Evolutionary conservation across 768 basidiomycete genomes (phyloP), one percentile per base, ranked within the genome.

Genomic region (Hydnomerulius pinastri): DNA sequence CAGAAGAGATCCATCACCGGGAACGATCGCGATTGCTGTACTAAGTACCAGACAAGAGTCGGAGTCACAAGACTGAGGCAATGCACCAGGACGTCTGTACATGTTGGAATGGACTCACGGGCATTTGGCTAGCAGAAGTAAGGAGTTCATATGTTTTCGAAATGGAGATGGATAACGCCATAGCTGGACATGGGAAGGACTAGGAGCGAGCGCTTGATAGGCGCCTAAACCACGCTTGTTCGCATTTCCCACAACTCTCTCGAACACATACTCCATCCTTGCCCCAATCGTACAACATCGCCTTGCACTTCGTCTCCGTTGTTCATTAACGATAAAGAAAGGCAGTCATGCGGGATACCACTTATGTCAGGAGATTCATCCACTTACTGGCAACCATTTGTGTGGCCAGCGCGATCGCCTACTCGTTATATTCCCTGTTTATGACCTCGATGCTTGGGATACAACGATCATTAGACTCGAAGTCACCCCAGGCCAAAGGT

Each of bases 11-110:
- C 76, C 60, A 44, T 77, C 74, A 1, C 85, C 85, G 15, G 86
- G 85, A 28, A 87, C 64, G 47, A 88, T 75, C 64, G 87, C 86
- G 17, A 86, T 63, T 1, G 85, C 79, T 42, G 61, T 46, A 33
- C 66, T 67, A n/a, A n/a, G n/a, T n/a, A n/a, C n/a, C n/a, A n/a
- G n/a, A n/a, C n/a, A n/a, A n/a, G n/a, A n/a, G n/a, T n/a, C n/a
- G n/a, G n/a, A 44, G 46, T 41, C 20, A 30, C 36, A 15, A 7
- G 38, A 38, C 46, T n/a, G 13, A 41, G 10, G n/a, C 5, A 23
- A 30, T 9, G 24, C 17, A 38, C 17, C 11, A n/a, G 4, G n/a
- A 23, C n/a, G n/a, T n/a, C n/a, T n/a, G n/a, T n/a, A n/a, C n/a
- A n/a, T n/a, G n/a, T n/a, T n/a, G n/a, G 35, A 11, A 12, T 10